phyloP scores from a whole-genome alignment of 2,329 filamentous ascomycete genomes.

The Harringtonia lauricola region DNA sequence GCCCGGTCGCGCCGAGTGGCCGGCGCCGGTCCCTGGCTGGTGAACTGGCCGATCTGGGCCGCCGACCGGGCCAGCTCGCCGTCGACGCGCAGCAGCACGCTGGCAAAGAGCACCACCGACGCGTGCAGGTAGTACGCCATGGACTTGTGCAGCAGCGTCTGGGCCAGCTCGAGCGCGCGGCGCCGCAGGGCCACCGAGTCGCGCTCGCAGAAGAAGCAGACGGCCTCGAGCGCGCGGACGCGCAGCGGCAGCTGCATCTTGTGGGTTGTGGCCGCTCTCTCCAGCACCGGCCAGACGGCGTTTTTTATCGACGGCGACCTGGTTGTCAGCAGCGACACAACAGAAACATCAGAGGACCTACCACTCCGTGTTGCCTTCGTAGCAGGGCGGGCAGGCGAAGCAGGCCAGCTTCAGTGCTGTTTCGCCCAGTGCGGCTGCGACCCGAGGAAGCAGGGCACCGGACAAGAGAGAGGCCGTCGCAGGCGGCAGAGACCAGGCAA shows the following conservation, averaged over 20 bases:
- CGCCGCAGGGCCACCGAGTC: not conserved
- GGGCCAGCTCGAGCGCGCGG: not conserved
- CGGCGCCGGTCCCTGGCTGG: not conserved
- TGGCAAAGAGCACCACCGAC: conserved; percentile 2
- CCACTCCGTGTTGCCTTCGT: conserved; percentile 2
- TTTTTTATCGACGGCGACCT: not conserved
- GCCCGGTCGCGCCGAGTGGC: not conserved
- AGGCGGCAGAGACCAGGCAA: not conserved
- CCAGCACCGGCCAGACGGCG: not conserved
- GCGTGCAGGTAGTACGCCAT: conserved; percentile 6
- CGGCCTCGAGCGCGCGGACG: not conserved
- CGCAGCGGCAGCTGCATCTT: not conserved
- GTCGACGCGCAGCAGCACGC: not conserved
- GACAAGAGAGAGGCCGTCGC: not conserved
- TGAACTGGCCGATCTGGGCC: not conserved
- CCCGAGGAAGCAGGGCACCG: not conserved
- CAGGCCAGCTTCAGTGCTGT: not conserved
- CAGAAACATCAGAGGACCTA: not conserved
- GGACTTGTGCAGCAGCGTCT: not conserved
- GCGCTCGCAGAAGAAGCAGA: conserved; percentile 2
- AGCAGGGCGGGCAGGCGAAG: conserved; percentile 4
- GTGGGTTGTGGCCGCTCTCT: not conserved
- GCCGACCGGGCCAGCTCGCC: not conserved
- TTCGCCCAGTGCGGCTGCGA: not conserved
- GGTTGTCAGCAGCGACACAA: not conserved